These are phyloP conservation scores for Mycena polygramma DNA, from an alignment of 768 basidiomycete species.

Conservation along the genomic window DNA sequence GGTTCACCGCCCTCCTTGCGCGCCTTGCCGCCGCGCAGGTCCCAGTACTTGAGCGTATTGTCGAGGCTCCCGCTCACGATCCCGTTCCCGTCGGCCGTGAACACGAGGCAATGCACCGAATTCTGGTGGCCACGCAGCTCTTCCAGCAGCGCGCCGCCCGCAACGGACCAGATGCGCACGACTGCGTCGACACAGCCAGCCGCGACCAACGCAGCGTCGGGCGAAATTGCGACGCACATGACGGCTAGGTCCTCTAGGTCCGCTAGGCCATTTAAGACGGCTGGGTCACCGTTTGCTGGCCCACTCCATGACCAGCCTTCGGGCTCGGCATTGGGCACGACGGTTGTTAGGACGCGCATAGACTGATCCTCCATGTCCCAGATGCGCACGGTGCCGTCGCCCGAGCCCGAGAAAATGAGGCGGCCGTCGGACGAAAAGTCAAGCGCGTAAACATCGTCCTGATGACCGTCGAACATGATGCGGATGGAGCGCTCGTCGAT, in stretches of 20 bases:
- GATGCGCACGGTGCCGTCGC: conserved; percentile 56
- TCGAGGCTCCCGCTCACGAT: conserved; percentile 94
- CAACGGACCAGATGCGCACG: conserved; percentile 77
- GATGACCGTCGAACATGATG: conserved; percentile 84
- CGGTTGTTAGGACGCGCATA: conserved; percentile 40
- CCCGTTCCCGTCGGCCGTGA: conserved; percentile 92
- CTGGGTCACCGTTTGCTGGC: conserved; percentile 23
- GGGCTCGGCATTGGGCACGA: conserved; percentile 31
- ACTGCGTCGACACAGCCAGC: conserved; percentile 65
- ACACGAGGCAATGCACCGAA: conserved; percentile 90
- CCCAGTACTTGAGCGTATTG: conserved; percentile 91
- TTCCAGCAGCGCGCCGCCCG: conserved; percentile 73
- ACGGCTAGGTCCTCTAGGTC: conserved; percentile 63
- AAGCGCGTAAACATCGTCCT: conserved; percentile 93
- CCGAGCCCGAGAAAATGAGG: conserved; percentile 85
- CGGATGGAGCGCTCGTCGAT: conserved; percentile 81
- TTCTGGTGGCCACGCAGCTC: conserved; percentile 84
- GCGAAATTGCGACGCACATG: conserved; percentile 72
- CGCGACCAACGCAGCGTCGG: conserved; percentile 67
- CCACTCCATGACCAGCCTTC: too few species aligned
- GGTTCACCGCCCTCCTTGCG: conserved; percentile 57
- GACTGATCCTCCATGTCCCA: conserved; percentile 46
- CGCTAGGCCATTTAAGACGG: too few species aligned
- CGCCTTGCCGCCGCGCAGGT: conserved; percentile 72
- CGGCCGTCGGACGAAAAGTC: conserved; percentile 86